Conservation (phyloP, 2,329 filamentous ascomycete genomes). For the Phoma herbarum region DNA sequence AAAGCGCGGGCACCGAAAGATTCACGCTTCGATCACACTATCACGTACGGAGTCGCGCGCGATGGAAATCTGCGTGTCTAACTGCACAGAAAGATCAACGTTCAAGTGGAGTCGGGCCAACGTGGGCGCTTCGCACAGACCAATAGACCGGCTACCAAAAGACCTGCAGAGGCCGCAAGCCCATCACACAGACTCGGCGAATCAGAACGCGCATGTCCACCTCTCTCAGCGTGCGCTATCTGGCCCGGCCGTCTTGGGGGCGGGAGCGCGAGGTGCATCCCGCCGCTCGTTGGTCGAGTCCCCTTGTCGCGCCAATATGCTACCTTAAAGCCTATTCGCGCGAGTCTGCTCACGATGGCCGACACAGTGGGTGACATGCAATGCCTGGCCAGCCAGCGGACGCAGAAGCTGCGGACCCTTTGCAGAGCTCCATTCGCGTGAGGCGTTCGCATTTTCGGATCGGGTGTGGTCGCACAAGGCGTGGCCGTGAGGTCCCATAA, state of each 20-base stretch:
- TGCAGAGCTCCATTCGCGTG: constrained; percentile 20
- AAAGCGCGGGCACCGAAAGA: constrained; percentile 1
- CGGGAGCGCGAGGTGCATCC: constrained; percentile 33
- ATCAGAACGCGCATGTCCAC: constrained; percentile 28
- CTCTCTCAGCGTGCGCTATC: constrained; percentile 28
- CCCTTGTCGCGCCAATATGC: constrained; percentile 45
- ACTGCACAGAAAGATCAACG: constrained; percentile 23
- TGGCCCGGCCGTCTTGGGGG: constrained; percentile 34
- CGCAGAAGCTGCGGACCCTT: constrained; percentile 22
- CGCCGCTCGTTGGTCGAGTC: constrained; percentile 42
- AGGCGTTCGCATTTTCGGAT: constrained; percentile 24
- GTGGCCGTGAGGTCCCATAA: constrained; percentile 34
- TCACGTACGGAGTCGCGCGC: constrained; percentile 32
- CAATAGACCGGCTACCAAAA: constrained; percentile 29
- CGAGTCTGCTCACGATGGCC: constrained; percentile 33
- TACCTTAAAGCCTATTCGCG: constrained; percentile 37
- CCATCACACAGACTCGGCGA: constrained; percentile 37
- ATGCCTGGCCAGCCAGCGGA: constrained; percentile 36
- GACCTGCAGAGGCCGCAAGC: constrained; percentile 30
- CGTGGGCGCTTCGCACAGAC: constrained; percentile 39
- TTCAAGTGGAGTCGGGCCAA: constrained; percentile 31
- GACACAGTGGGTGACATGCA: constrained; percentile 38
- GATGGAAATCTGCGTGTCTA: constrained; percentile 11
- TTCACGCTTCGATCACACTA: constrained; percentile 43
- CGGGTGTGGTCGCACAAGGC: constrained; percentile 34